Evolutionary conservation across 1,139 yeast genomes (phyloP).

Genomic region (Blastobotrys elegans): DNA sequence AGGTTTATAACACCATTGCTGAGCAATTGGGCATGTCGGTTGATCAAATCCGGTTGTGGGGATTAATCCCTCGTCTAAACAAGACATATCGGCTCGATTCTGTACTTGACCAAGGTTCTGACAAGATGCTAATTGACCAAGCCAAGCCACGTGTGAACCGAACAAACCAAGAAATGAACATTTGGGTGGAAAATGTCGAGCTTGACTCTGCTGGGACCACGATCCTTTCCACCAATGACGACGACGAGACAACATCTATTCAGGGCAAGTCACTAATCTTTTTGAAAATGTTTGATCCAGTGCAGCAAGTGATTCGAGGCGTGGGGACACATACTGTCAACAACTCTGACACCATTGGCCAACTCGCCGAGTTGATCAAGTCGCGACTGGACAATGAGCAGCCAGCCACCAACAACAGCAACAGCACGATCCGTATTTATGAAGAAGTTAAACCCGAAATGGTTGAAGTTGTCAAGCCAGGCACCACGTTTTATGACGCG

Average conservation of each 20-base stretch:
- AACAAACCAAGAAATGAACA: not conserved
- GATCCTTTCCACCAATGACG: not conserved
- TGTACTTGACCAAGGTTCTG: slow-evolving; percentile 40
- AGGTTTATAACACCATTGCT: slow-evolving; percentile 49
- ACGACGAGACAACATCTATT: not conserved
- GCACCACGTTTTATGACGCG: slow-evolving; percentile 49
- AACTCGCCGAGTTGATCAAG: slow-evolving; percentile 43
- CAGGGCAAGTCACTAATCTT: slow-evolving; percentile 44
- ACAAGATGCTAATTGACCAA: slow-evolving; percentile 42
- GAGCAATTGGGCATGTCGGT: slow-evolving; percentile 40
- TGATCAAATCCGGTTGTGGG: slow-evolving; percentile 53
- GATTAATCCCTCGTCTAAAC: slow-evolving; percentile 65
- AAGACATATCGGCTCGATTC: slow-evolving; percentile 64
- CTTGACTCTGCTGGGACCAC: slow-evolving; percentile 8
- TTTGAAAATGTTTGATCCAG: slow-evolving; percentile 64
- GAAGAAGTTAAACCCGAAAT: slow-evolving; percentile 72
- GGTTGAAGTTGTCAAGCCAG: slow-evolving; percentile 47
- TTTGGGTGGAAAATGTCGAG: slow-evolving; percentile 41
- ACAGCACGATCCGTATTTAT: slow-evolving; percentile 47
- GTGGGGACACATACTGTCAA: slow-evolving; percentile 57
- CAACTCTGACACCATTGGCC: slow-evolving; percentile 45
- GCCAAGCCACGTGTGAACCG: slow-evolving; percentile 33
- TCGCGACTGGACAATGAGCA: no score
- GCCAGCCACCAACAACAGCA: slow-evolving; percentile 24
- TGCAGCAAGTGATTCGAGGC: slow-evolving; percentile 52